These are phyloP conservation scores for Saururus chinensis DNA, from an alignment of 164 flowering plant genomes.

Conservation along the genomic window DNA sequence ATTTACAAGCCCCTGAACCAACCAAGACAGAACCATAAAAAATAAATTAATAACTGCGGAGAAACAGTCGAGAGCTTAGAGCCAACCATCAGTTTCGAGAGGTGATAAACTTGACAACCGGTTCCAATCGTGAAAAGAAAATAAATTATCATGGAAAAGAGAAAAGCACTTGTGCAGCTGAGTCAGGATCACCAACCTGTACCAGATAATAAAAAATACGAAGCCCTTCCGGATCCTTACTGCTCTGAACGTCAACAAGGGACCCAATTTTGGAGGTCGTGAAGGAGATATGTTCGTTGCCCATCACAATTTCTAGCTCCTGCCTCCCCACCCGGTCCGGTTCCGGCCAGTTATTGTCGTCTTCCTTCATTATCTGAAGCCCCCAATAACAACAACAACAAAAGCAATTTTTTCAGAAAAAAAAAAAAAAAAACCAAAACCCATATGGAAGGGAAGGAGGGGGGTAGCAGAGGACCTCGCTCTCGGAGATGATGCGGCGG, in stretches of 20 bases:
- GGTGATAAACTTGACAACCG: too few species aligned
- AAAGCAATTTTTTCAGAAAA: too few species aligned
- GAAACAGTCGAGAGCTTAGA: too few species aligned
- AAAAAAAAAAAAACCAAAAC: neutral
- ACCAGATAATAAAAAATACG: constrained; percentile 95
- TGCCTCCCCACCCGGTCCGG: constrained; percentile 89
- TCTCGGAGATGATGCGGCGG: constrained; percentile 77
- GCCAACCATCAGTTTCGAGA: too few species aligned
- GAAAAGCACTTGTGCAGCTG: too few species aligned
- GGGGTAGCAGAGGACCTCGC: constrained; percentile 43
- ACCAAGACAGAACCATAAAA: too few species aligned
- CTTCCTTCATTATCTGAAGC: constrained; percentile 89
- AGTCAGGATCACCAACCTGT: constrained; percentile 41
- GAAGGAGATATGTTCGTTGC: constrained; percentile 92
- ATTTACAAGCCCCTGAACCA: too few species aligned
- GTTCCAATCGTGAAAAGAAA: too few species aligned
- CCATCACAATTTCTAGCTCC: constrained; percentile 98
- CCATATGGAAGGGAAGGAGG: neutral
- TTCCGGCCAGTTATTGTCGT: constrained; percentile 91
- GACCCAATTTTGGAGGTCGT: constrained; percentile 97
- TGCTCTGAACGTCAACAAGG: constrained; percentile 90
- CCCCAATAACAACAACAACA: neutral
- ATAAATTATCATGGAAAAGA: too few species aligned
- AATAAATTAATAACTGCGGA: too few species aligned
- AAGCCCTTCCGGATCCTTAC: constrained; percentile 96